Evolutionary conservation across 257 asterid species (phyloP).

Genomic region (Penstemon barbatus): DNA sequence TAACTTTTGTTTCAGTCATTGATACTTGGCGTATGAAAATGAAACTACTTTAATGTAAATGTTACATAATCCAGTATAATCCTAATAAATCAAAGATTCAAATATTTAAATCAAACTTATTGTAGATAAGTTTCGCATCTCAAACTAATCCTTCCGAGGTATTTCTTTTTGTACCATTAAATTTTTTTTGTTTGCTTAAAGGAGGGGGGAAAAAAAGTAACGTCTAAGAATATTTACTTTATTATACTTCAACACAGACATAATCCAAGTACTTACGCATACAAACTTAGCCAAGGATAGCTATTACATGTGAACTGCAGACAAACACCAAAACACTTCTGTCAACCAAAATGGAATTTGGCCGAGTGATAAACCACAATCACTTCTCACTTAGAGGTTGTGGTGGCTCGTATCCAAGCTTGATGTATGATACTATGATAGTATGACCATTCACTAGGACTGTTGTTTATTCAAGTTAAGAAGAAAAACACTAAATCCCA

Average conservation of each 20-base stretch:
- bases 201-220: neutral
- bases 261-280: constrained; percentile 5
- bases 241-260: neutral
- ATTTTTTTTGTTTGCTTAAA: neutral
- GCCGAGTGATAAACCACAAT: neutral
- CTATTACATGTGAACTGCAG: constrained; percentile 1
- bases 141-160: neutral
- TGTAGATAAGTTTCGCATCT: neutral
- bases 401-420: constrained; percentile 6
- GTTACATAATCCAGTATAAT: neutral
- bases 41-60: neutral
- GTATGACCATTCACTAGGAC: neutral
- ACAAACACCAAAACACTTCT: neutral
- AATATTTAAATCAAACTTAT: neutral
- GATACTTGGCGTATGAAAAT: neutral
- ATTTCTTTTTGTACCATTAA: neutral
- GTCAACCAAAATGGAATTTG: constrained; percentile 7
- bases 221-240: neutral
- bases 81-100: neutral
- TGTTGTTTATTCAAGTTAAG: constrained; percentile 15
- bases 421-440: neutral
- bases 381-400: neutral
- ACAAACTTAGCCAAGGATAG: neutral
- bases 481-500: constrained; percentile 9
- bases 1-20: neutral